A percentile compares a stretch with the other conserved stretches of the same genome.
phyloP scores from a whole-genome alignment of 805 yeast genomes.

The Maudiozyma bulderi region DNA sequence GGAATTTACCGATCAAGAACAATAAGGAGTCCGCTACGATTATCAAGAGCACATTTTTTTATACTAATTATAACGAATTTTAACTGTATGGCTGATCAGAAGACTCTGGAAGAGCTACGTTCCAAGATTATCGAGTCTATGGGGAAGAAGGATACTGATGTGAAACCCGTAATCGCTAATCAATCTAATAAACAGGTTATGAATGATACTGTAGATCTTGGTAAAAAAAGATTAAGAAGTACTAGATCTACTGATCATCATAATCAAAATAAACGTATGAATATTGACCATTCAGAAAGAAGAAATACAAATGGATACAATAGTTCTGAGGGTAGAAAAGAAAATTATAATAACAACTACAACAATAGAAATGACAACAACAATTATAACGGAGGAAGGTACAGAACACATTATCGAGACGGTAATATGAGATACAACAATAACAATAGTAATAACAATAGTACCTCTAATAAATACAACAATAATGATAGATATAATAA shows the following conservation, averaged over 20 bases:
- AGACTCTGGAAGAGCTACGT: conserved; percentile 18
- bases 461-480: background rate
- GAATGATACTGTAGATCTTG: conserved; percentile 4
- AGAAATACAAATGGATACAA: background rate
- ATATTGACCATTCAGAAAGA: background rate
- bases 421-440: background rate
- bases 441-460: background rate
- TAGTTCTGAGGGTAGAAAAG: background rate
- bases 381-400: background rate
- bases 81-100: conserved; percentile 4
- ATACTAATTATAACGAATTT: no score
- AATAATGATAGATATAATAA: background rate
- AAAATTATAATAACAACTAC: background rate
- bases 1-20: no score
- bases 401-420: background rate
- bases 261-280: background rate
- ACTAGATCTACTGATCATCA: background rate
- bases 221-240: conserved; percentile 7
- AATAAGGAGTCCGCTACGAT: no score
- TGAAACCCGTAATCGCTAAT: background rate
- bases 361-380: background rate
- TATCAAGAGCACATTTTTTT: no score
- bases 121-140: conserved; percentile 23
- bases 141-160: conserved; percentile 3
- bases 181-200: no score